Evolutionary conservation across 2,329 filamentous ascomycete species (phyloP).

Genomic region (Xylariaceae sp.): DNA sequence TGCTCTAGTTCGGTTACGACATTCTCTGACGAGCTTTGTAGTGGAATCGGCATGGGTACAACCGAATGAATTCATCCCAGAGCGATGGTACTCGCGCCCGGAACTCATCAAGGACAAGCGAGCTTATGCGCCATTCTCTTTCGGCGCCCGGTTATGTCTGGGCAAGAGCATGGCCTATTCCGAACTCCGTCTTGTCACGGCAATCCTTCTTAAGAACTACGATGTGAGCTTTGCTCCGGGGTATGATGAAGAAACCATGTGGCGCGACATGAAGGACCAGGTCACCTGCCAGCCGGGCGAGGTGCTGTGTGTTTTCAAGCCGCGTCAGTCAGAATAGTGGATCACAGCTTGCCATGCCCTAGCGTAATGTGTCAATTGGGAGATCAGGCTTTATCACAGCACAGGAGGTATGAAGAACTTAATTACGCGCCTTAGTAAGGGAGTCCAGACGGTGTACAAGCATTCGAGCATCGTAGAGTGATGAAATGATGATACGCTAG

Average conservation of each 20-base stretch:
- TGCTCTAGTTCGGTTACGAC: background rate
- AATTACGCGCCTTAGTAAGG: too few relatives aligned
- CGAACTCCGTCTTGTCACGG: constrained; percentile 24
- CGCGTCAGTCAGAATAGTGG: constrained; percentile 9
- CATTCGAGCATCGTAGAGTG: too few relatives aligned
- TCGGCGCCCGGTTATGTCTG: constrained; percentile 25
- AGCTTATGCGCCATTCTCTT: constrained; percentile 28
- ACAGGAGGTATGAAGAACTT: too few relatives aligned
- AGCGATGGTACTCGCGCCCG: constrained; percentile 30
- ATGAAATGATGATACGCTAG: too few relatives aligned
- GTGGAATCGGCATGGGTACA: constrained; percentile 28
- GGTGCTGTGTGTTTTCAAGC: constrained; percentile 24
- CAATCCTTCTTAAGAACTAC: constrained; percentile 23
- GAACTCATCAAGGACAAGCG: constrained; percentile 30
- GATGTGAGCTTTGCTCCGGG: constrained; percentile 26
- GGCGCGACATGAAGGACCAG: constrained; percentile 32
- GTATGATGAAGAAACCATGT: constrained; percentile 28
- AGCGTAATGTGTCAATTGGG: background rate
- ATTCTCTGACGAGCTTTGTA: constrained; percentile 9
- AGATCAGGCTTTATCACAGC: background rate
- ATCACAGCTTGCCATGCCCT: background rate
- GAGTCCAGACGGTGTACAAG: too few relatives aligned
- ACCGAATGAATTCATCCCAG: constrained; percentile 31
- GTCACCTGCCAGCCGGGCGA: constrained; percentile 28
- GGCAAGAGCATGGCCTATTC: constrained; percentile 27